Base-by-base conservation (phyloP, 2,329 filamentous ascomycete species). In the Arthrobotrys sinensis region DNA sequence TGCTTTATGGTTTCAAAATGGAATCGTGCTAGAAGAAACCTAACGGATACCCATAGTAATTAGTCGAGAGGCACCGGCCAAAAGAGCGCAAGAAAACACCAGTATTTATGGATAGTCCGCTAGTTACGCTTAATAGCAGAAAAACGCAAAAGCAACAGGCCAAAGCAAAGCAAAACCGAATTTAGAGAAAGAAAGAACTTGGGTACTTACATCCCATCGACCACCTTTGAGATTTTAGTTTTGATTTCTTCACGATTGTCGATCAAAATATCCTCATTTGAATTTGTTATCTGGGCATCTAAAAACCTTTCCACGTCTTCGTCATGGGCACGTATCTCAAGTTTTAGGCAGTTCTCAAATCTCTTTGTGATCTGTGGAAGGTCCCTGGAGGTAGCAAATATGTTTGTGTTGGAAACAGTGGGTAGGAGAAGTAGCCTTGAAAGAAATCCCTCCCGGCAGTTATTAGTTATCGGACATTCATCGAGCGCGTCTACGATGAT, bases 1-100 rank as follows among this genome's bases (percentile, higher is more conserved):
- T 80, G 81, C 3, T 72, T 69, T 0, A 86, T 80, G 0, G 83
- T 84, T 19, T 83, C 81, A 6, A 85, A 68, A 80, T 86, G 81
- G 7, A 86, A 82, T 36, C 83, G 80, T 7, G 84, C 85, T n/a
- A 86, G 82, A 4, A 86, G 82, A 80, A 86, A 85, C 84, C 84
- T 85, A 72, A 12, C n/a, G 14, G 12, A 28, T 6, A 48, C 32
- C n/a, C n/a, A n/a, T 24, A 48, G 12, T 28, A n/a, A 57, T 70
- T 38, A 7, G 4, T 28, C 11, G 16, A 21, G 24, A 28, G 4
- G 24, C 24, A 4, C 2, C 24, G 24, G 4, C 4, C 24, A 28
- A 28, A 4, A 28, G 24, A 28, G n/a, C n/a, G n/a, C n/a, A n/a
- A n/a, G n/a, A n/a, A n/a, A n/a, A n/a, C n/a, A n/a, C n/a, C n/a